Base-by-base conservation (phyloP, 202 grass and related monocot genomes). In the Zizania palustris region DNA sequence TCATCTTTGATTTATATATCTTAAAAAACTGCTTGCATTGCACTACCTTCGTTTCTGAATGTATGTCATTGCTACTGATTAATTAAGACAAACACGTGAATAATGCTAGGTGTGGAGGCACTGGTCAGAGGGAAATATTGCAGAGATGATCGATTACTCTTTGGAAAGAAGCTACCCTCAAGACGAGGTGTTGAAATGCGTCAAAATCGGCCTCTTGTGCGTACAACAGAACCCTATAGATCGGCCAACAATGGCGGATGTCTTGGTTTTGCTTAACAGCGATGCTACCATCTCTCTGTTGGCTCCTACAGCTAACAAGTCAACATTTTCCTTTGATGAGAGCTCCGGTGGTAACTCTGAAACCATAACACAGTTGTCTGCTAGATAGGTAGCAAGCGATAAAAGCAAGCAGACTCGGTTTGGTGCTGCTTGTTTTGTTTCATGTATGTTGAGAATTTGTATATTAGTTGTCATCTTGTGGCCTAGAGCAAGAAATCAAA, bases 241-340 rank as follows among this genome's bases (percentile, higher is more conserved):
- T 45, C 71, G 88, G 14, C 88, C 88, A 45, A 74, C 46, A 10
- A 91, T 87, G 88, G 87, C 81, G 0, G 76, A 66, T 15, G 48
- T 87, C n/a, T 42, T 72, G 18, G 76, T 87, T 18, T 85, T 87
- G 88, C 80, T 91, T 1, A 74, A 45, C 45, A 58, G 72, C 12
- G 65, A 80, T 16, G 33, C 18, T 49, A 80, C 65, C 5, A 41
- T 42, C 61, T 71, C 43, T 10, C 7, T 80, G 11, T 43, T n/a
- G 45, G 45, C 45, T 7, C n/a, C 43, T 38, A 43, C 11, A 28
- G 33, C n/a, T 21, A 1, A 28, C 28, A 80, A 11, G 40, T 66
- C 56, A 22, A 62, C 77, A 28, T 80, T 71, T 60, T 80, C 62
- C 66, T 48, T 61, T 6, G 77, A 80, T 28, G 64, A 21, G 45